Base-by-base conservation (phyloP, 805 yeast genomes). In the Blastobotrys parvus region DNA sequence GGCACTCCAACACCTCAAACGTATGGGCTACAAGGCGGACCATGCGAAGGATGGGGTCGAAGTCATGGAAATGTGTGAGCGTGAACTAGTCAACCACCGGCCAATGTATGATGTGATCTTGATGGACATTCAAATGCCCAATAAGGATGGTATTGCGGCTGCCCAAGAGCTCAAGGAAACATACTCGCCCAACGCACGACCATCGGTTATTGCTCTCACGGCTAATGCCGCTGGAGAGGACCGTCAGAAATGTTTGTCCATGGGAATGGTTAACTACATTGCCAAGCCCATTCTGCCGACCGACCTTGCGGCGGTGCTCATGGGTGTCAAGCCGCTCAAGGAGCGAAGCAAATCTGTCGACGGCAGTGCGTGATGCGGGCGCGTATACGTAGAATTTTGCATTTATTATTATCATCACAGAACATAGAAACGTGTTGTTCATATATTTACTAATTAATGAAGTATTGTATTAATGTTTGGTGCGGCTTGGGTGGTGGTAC, bases 41-140 rank as follows among this genome's bases (percentile, higher is more conserved):
- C 74, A 72, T 44, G 77, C 76, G 21, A 68, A 69, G 47, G 77
- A 72, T 45, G 77, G 77, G 0, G 64, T 68, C 10, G 74, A 67
- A 38, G 76, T 61, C 1, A 39, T 72, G 19, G 68, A 64, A 21
- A 63, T 53, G 47, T 60, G 65, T 45, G 57, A 38, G 8, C 39
- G 51, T 22, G 55, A 58, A 35, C 45, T 61, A 3, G 46, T 55
- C 16, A 53, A 53, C 1, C 56, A 56, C 3, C 62, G 64, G n/a
- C 57, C 62, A 18, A 61, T 58, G 53, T 75, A 74, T 52, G 79
- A 75, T 48, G 63, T 72, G 38, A 67, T 74, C 10, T 60, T 75
- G 39, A 74, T 75, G 79, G 80, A 75, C 51, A 69, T 74, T 17
- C 77, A 72, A 45, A 72, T 73, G 77, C 78, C 77, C 11, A 58